Conservation (phyloP, 805 yeast genomes). For the Saccharomycopsis amapae region DNA sequence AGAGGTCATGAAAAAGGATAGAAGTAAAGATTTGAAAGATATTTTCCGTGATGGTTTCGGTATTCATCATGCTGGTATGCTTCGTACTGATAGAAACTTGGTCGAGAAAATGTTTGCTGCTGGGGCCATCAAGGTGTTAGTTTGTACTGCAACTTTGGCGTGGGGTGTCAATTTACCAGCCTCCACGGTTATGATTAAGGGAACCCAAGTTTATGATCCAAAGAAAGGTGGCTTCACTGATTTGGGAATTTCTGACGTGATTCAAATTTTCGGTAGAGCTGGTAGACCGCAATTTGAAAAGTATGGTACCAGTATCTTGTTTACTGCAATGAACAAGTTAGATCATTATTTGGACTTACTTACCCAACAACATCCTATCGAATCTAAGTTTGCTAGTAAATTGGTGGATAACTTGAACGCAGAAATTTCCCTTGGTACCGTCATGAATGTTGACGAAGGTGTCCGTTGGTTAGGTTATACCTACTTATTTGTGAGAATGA, state of each 20-base stretch:
- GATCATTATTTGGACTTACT: conserved; percentile 85
- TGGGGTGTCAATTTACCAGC: conserved; percentile 99
- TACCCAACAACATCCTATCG: conserved; percentile 95
- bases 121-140: conserved; percentile 83
- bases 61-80: conserved; percentile 96
- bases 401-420: conserved; percentile 92
- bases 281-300: conserved; percentile 97
- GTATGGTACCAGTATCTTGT: conserved; percentile 85
- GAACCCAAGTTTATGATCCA: conserved; percentile 92
- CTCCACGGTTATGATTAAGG: conserved; percentile 92
- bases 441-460: conserved; percentile 89
- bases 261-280: conserved; percentile 98
- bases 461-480: conserved; percentile 98
- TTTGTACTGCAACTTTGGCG: conserved; percentile 96
- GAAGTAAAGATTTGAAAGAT: conserved; percentile 75
- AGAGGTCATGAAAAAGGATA: conserved; percentile 60
- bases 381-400: conserved; percentile 69
- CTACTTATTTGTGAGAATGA: conserved; percentile 88
- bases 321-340: conserved; percentile 73
- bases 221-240: conserved; percentile 93
- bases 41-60: conserved; percentile 81
- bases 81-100: conserved; percentile 80
- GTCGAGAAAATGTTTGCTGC: conserved; percentile 80
- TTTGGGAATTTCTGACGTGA: conserved; percentile 91
- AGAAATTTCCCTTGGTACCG: conserved; percentile 91